A percentile compares a stretch with the other conserved stretches of the same genome.
phyloP scores from a whole-genome alignment of 2,329 filamentous ascomycete genomes.

The Rutstroemia sydowiana region DNA sequence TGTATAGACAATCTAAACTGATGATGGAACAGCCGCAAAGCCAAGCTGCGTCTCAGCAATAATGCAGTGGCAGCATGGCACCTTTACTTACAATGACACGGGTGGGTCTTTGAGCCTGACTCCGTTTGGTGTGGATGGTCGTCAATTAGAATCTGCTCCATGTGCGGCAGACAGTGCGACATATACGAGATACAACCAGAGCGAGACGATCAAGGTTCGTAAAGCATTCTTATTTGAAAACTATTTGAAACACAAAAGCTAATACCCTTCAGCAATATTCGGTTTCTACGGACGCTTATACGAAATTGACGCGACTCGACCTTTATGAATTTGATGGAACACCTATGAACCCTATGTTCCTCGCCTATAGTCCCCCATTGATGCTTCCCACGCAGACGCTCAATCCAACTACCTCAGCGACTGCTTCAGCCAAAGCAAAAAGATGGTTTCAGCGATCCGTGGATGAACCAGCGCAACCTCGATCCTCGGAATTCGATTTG shows the following conservation, averaged over 20 bases:
- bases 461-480: constrained; percentile 29
- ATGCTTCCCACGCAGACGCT: constrained; percentile 65
- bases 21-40: constrained; percentile 39
- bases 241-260: neutral
- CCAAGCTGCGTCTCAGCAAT: constrained; percentile 57
- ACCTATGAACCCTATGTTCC: constrained; percentile 61
- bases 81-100: constrained; percentile 44
- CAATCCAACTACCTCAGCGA: constrained; percentile 41
- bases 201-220: constrained; percentile 52
- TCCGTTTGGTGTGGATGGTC: constrained; percentile 58
- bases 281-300: constrained; percentile 49
- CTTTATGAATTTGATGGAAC: constrained; percentile 57
- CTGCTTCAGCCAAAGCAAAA: constrained; percentile 34
- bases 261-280: constrained; percentile 29
- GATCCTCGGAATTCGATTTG: constrained; percentile 29
- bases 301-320: constrained; percentile 55
- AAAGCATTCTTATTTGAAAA: neutral
- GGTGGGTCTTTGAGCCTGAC: constrained; percentile 53
- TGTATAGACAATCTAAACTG: neutral
- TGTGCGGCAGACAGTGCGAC: constrained; percentile 45
- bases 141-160: constrained; percentile 58
- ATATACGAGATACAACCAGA: constrained; percentile 62
- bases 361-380: constrained; percentile 52
- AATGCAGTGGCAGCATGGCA: constrained; percentile 69
- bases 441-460: constrained; percentile 18